These are phyloP conservation scores for Saccharomycodes ludwigii DNA, from an alignment of 805 yeast genomes.

Conservation along the genomic window DNA sequence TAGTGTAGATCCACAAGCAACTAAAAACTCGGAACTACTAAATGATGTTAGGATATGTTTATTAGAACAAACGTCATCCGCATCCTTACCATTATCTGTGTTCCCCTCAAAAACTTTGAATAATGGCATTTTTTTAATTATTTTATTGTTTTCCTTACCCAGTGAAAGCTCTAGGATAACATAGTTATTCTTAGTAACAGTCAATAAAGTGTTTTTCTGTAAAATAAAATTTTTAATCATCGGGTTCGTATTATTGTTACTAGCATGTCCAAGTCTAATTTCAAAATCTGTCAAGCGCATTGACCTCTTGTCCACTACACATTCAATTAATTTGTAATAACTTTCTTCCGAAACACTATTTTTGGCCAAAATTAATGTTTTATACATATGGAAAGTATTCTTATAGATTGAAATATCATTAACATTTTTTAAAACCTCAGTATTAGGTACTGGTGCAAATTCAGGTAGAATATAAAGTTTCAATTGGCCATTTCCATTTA, in stretches of 20 bases:
- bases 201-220: neutral
- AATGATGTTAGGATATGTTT: slow-evolving; percentile 3
- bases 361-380: too few species aligned
- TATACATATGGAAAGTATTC: too few species aligned
- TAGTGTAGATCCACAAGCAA: slow-evolving; percentile 18
- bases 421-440: slow-evolving; percentile 9
- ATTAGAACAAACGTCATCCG: neutral
- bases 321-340: too few species aligned
- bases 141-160: neutral
- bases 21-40: slow-evolving; percentile 12
- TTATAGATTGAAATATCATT: slow-evolving; percentile 12
- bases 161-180: neutral
- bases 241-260: too few species aligned
- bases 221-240: neutral
- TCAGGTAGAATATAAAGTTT: slow-evolving; percentile 21
- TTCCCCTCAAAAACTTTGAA: neutral
- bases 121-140: neutral
- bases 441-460: slow-evolving; percentile 23
- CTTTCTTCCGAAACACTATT: too few species aligned
- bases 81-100: neutral
- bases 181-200: neutral
- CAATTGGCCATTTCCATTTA: slow-evolving; percentile 10
- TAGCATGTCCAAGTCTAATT: too few species aligned
- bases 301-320: too few species aligned
- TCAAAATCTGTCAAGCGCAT: too few species aligned